Conservation (phyloP, 768 basidiomycete genomes). For the Tephrocybe sp. region DNA sequence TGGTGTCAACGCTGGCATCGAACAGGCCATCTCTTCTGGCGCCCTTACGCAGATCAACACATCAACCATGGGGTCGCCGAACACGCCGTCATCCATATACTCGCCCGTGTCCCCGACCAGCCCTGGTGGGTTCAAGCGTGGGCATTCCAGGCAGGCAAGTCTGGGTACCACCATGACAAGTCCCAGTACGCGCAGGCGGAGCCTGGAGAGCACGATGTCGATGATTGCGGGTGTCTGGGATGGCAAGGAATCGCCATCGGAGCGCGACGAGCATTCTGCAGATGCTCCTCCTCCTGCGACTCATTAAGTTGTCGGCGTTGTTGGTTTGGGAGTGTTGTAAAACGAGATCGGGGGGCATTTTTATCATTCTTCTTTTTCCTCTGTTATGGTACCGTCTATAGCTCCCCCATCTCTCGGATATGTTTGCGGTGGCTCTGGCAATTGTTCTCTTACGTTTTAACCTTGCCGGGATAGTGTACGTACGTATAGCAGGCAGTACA, state of each 20-base stretch:
- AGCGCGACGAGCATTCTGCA: constrained; percentile 38
- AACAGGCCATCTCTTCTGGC: constrained; percentile 32
- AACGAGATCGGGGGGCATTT: not conserved
- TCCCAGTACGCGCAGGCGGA: constrained; percentile 88
- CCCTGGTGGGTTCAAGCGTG: constrained; percentile 56
- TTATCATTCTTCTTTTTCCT: not conserved
- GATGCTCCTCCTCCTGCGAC: constrained; percentile 17
- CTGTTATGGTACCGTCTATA: constrained; percentile 2
- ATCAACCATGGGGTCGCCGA: constrained; percentile 17
- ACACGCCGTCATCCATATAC: constrained; percentile 24
- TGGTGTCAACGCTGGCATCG: constrained; percentile 42
- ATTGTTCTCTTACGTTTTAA: not conserved
- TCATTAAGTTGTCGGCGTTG: not conserved
- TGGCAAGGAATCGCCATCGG: constrained; percentile 43
- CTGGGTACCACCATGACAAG: constrained; percentile 94
- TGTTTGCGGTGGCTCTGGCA: not conserved
- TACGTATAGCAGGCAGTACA: not conserved
- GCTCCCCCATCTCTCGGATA: not conserved
- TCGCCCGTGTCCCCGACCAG: constrained; percentile 39
- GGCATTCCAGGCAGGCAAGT: constrained; percentile 76
- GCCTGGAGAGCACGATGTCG: constrained; percentile 92
- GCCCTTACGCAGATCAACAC: constrained; percentile 31
- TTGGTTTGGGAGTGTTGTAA: not conserved
- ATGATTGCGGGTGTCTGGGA: constrained; percentile 93
- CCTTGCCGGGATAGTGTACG: not conserved